Evolutionary conservation across 2,329 filamentous ascomycete genomes (phyloP).

Genomic region (Coniochaeta sp.): DNA sequence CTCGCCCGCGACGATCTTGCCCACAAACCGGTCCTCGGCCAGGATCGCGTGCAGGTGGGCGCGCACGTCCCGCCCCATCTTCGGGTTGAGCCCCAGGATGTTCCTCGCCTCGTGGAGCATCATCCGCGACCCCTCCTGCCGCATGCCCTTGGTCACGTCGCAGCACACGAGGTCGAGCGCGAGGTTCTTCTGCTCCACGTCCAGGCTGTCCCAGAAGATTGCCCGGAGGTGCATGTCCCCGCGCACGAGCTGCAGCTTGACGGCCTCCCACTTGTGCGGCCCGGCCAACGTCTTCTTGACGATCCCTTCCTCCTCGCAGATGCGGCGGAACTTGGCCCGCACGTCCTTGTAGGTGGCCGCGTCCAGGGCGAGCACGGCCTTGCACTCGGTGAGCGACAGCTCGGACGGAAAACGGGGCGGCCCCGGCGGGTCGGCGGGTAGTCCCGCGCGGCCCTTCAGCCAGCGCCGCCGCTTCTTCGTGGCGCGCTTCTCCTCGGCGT

Average conservation of each 20-base stretch:
- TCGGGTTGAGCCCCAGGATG: conserved; percentile 34
- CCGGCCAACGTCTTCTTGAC: conserved; percentile 71
- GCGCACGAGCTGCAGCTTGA: conserved; percentile 60
- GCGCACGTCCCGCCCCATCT: conserved; percentile 50
- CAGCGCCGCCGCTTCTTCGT: conserved; percentile 60
- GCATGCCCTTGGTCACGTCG: conserved; percentile 75
- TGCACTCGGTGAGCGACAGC: conserved; percentile 73
- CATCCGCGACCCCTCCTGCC: conserved; percentile 57
- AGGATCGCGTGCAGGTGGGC: conserved; percentile 60
- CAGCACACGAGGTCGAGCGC: conserved; percentile 74
- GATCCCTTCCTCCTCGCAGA: conserved; percentile 61
- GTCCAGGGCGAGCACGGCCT: conserved; percentile 59
- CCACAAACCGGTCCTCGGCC: conserved; percentile 58
- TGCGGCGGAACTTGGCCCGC: conserved; percentile 59
- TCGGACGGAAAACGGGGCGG: conserved; percentile 74
- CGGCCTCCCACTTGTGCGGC: conserved; percentile 64
- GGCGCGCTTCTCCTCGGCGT: conserved; percentile 55
- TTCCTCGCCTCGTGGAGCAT: conserved; percentile 70
- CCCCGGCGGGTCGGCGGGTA: conserved; percentile 60
- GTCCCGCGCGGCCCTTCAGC: conserved; percentile 59
- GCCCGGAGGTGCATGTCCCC: conserved; percentile 57
- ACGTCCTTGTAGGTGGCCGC: conserved; percentile 55
- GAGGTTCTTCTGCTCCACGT: conserved; percentile 55
- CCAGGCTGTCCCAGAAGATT: conserved; percentile 52
- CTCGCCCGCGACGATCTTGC: conserved; percentile 64